Conservation (phyloP, 495 filamentous ascomycete genomes). For the Neurospora sp. region DNA sequence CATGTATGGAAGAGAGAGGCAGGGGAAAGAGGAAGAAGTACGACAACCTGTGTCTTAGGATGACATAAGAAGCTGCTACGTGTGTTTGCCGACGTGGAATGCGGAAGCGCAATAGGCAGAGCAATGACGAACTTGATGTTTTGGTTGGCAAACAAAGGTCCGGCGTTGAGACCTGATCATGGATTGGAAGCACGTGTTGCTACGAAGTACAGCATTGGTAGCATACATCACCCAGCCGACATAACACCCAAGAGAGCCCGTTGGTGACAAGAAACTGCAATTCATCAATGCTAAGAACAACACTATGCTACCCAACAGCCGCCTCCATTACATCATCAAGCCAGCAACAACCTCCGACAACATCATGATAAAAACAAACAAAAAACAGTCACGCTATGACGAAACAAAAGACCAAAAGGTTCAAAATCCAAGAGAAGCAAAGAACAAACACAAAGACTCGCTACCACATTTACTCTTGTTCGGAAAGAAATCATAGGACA, state of each 20-base stretch:
- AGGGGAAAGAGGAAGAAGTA: background rate
- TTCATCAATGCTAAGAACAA: background rate
- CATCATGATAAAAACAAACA: background rate
- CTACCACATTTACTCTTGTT: no score
- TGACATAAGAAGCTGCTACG: background rate
- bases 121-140: background rate
- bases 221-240: no score
- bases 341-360: background rate
- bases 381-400: background rate
- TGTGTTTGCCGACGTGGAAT: background rate
- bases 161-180: background rate
- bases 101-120: background rate
- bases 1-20: background rate
- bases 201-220: no score
- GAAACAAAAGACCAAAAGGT: background rate
- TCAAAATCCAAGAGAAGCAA: background rate
- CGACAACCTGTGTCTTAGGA: background rate
- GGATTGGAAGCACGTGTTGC: background rate
- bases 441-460: conserved; percentile 2
- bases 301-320: background rate
- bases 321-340: background rate
- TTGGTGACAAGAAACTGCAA: background rate
- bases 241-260: background rate
- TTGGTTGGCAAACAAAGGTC: background rate
- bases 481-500: background rate